Evolutionary conservation across 495 filamentous ascomycete genomes (phyloP).

Genomic region (Aspergillus bridgeri): DNA sequence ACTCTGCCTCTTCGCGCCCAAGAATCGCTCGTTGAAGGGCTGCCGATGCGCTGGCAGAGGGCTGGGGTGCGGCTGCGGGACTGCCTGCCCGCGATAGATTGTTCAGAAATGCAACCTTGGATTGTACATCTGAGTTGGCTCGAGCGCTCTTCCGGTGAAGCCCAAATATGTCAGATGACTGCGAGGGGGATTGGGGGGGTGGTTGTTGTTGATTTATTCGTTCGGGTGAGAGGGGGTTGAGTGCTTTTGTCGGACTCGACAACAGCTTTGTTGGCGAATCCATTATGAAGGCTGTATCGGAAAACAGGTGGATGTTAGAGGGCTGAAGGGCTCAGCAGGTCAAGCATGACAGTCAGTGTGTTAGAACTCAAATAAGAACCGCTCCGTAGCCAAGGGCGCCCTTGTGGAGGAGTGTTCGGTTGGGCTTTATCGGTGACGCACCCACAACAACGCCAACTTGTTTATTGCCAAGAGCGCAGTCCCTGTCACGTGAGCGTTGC

Average conservation of each 20-base stretch:
- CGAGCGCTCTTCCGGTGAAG: slow-evolving; percentile 39
- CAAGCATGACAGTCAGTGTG: slow-evolving; percentile 21
- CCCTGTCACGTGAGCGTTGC: slow-evolving; percentile 38
- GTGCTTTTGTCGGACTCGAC: slow-evolving; percentile 57
- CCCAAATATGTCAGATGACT: slow-evolving; percentile 42
- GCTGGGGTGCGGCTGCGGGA: slow-evolving; percentile 46
- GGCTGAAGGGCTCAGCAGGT: slow-evolving; percentile 17
- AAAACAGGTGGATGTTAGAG: slow-evolving; percentile 28
- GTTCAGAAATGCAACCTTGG: slow-evolving; percentile 84
- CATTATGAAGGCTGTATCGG: slow-evolving; percentile 40
- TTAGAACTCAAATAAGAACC: slow-evolving; percentile 11
- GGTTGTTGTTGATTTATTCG: slow-evolving; percentile 66
- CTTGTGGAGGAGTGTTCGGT: slow-evolving; percentile 17
- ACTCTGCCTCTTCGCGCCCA: slow-evolving; percentile 77
- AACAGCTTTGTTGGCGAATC: slow-evolving; percentile 32
- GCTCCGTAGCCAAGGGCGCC: slow-evolving; percentile 14
- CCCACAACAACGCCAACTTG: slow-evolving; percentile 26
- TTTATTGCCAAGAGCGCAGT: slow-evolving; percentile 29
- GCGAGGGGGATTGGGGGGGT: slow-evolving; percentile 51
- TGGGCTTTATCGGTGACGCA: slow-evolving; percentile 31
- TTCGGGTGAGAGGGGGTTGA: slow-evolving; percentile 72
- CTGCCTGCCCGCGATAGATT: slow-evolving; percentile 59
- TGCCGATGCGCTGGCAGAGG: slow-evolving; percentile 43
- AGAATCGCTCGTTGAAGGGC: slow-evolving; percentile 77
- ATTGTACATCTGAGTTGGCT: slow-evolving; percentile 70